phyloP scores from a whole-genome alignment of 345 rosid species.

The Citrus reticulata region DNA sequence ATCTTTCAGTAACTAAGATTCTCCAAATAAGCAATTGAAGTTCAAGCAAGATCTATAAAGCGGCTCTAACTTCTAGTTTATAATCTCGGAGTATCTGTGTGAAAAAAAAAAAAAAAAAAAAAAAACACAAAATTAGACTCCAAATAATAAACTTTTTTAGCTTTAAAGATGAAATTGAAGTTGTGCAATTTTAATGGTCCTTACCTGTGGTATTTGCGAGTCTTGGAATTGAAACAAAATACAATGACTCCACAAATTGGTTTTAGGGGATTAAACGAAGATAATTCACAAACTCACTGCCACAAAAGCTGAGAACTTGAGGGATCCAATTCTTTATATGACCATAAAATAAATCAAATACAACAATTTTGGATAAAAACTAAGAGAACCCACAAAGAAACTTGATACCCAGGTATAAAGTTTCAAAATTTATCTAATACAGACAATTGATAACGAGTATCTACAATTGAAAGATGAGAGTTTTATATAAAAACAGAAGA shows the following conservation, averaged over 20 bases:
- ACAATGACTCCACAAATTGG: not conserved
- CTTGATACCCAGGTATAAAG: not conserved
- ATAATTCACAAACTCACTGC: not conserved
- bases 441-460: not conserved
- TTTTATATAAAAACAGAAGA: not conserved
- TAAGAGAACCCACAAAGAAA: not conserved
- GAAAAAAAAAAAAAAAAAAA: not conserved
- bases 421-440: not conserved
- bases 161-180: not conserved
- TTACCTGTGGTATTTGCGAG: conserved; percentile 3
- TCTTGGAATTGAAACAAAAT: not conserved
- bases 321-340: not conserved
- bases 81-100: not conserved
- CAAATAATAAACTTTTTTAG: not conserved
- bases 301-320: not conserved
- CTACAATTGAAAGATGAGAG: not conserved
- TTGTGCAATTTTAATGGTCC: not conserved
- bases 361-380: not conserved
- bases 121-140: not conserved
- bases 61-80: not conserved
- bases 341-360: not conserved
- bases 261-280: not conserved
- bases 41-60: conserved; percentile 5
- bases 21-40: conserved; percentile 7
- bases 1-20: conserved; percentile 31